Evolutionary conservation across 345 rosid species (phyloP), one percentile per base, ranked within the genome.

Genomic region (Cardamine chenopodiifolia): DNA sequence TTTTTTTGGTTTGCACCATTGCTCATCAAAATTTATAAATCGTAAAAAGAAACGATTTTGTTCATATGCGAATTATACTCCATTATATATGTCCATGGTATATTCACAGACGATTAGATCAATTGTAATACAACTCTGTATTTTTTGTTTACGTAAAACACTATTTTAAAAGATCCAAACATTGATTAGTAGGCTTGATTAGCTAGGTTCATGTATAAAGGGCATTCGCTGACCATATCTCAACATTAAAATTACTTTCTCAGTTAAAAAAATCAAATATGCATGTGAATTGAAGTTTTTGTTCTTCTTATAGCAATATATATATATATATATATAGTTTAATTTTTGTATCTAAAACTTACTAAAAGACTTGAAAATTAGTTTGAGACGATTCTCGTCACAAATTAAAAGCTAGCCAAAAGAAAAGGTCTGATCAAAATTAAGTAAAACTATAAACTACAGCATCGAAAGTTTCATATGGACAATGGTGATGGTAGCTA

Each of bases 401-500:
- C 22, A 29, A 18, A 54, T 29, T 9, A 53, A 53, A 53, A 28
- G 12, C n/a, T n/a, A 55, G 26, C 34, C 20, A 47, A 17, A 47
- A 34, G 1, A 13, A 56, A 56, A 57, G 12, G 3, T 53, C 76
- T 19, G 34, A 28, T 45, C 8, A 25, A 23, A 12, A 1, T 23
- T 22, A 13, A 5, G 12, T 31, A 10, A 44, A 56, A 42, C 3
- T 64, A 23, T 17, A 29, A 29, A 40, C 34, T 12, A 73, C 15
- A 40, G 8, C 59, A 74, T 56, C 25, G 10, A 12, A 57, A 73
- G 35, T 28, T 40, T 29, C 37, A 65, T 55, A 48, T 37, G 31
- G 73, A 74, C 31, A 64, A 49, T 75, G 39, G 31, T 62, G 76
- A 55, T 55, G 40, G 19, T 39, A 54, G 66, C 45, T 55, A 70